Percentiles rank a stretch among this genome's conserved stretches.
Evolutionary conservation across 208 protist genomes (phyloP).

Genomic region (Crithidia expoeki): DNA sequence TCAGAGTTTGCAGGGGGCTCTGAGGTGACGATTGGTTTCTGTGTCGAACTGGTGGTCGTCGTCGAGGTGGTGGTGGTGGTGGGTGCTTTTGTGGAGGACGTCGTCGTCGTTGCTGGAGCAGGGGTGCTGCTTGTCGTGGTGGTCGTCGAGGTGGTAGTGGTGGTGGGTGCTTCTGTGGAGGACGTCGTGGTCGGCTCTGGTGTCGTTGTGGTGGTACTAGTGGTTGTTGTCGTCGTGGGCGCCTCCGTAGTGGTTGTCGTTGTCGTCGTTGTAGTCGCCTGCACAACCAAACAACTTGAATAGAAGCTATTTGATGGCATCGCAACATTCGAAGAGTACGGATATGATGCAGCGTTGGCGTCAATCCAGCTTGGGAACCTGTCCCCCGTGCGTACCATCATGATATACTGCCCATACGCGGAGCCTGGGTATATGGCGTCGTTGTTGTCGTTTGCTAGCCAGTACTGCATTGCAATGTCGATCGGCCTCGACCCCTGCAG

Average conservation of each 20-base stretch:
- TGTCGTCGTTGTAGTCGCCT: slow-evolving; percentile 9
- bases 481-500: slow-evolving; percentile 2
- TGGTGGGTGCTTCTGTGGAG: neutral
- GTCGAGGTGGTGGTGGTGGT: slow-evolving; percentile 10
- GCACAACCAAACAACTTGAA: neutral
- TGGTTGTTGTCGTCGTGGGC: slow-evolving; percentile 1
- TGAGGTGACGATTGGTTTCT: neutral
- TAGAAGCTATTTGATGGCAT: neutral
- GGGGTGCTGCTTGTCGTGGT: slow-evolving; percentile 5
- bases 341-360: neutral
- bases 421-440: slow-evolving; percentile 8
- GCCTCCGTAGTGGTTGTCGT: neutral
- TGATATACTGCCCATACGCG: slow-evolving; percentile 8
- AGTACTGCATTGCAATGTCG: slow-evolving; percentile 8
- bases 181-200: neutral
- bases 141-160: neutral
- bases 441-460: neutral
- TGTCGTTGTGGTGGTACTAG: slow-evolving; percentile 1
- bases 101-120: neutral
- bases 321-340: neutral
- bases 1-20: neutral
- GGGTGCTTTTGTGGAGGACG: neutral
- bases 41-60: neutral
- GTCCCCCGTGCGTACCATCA: slow-evolving; percentile 8
- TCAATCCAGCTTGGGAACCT: slow-evolving; percentile 21